Percentiles rank a stretch among this genome's conserved stretches.
Evolutionary conservation across 2,329 filamentous ascomycete genomes (phyloP).

Genomic region (Lithohypha guttulata): DNA sequence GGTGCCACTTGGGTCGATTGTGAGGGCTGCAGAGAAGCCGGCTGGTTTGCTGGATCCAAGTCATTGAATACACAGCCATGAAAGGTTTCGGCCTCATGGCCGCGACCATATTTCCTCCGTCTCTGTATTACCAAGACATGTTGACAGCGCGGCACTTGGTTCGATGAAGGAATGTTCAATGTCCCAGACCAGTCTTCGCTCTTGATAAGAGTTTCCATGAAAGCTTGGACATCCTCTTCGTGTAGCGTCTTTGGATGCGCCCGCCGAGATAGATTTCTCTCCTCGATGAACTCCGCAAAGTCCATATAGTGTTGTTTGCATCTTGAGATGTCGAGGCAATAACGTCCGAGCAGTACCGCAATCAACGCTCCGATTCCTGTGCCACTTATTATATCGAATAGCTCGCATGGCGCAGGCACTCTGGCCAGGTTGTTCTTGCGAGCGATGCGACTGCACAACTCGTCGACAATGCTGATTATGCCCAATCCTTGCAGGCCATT

Average conservation of each 20-base stretch:
- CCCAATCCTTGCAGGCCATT: constrained; percentile 16
- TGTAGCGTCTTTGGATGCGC: not conserved
- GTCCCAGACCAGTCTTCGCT: not conserved
- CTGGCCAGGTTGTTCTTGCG: constrained; percentile 11
- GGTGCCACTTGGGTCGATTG: not conserved
- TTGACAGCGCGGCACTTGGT: not conserved
- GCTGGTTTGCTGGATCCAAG: not conserved
- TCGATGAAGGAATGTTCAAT: not conserved
- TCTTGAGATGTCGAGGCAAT: constrained; percentile 14
- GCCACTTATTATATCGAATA: constrained; percentile 17
- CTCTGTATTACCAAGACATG: constrained; percentile 2
- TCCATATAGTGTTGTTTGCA: constrained; percentile 17
- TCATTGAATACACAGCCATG: no score
- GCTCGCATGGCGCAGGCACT: constrained; percentile 12
- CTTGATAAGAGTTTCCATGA: constrained; percentile 4
- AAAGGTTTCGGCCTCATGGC: no score
- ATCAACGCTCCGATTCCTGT: constrained; percentile 17
- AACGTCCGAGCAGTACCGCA: constrained; percentile 15
- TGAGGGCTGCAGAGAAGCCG: not conserved
- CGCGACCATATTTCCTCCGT: not conserved
- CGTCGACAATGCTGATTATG: constrained; percentile 15
- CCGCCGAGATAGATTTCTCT: not conserved
- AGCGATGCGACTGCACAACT: constrained; percentile 14
- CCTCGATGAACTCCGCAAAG: constrained; percentile 9
- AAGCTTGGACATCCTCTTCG: constrained; percentile 2